Percentiles rank a stretch among this genome's conserved stretches.
Evolutionary conservation across 805 yeast species (phyloP).

Genomic region (Dipodascus albidus): DNA sequence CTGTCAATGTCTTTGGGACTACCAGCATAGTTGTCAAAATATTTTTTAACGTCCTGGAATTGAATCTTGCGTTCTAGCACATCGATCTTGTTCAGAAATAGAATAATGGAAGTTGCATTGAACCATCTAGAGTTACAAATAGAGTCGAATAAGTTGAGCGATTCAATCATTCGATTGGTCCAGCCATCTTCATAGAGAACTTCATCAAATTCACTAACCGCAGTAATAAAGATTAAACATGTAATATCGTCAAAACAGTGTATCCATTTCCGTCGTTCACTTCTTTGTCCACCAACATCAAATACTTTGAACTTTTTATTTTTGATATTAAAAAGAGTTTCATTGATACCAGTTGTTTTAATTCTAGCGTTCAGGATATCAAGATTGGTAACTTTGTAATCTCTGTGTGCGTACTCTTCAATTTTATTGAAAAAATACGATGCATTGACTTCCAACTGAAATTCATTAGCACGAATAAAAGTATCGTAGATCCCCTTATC

Average conservation of each 20-base stretch:
- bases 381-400: slow-evolving; percentile 61
- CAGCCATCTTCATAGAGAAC: slow-evolving; percentile 79
- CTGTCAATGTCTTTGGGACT: slow-evolving; percentile 50
- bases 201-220: slow-evolving; percentile 89
- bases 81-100: slow-evolving; percentile 85
- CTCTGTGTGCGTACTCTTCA: slow-evolving; percentile 47
- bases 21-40: slow-evolving; percentile 73
- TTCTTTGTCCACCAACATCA: slow-evolving; percentile 95
- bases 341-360: slow-evolving; percentile 92
- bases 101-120: slow-evolving; percentile 70
- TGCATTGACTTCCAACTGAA: slow-evolving; percentile 79
- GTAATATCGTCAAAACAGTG: slow-evolving; percentile 89
- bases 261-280: slow-evolving; percentile 88
- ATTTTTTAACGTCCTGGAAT: slow-evolving; percentile 51
- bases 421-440: slow-evolving; percentile 69
- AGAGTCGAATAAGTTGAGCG: slow-evolving; percentile 72
- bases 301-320: slow-evolving; percentile 60
- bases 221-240: slow-evolving; percentile 77
- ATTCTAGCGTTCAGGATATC: slow-evolving; percentile 87
- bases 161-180: slow-evolving; percentile 85
- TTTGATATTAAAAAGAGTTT: slow-evolving; percentile 63
- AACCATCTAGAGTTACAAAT: slow-evolving; percentile 83
- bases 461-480: slow-evolving; percentile 44
- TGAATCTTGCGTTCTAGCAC: slow-evolving; percentile 60
- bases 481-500: slow-evolving; percentile 52